Evolutionary conservation across 768 basidiomycete genomes (phyloP).

Genomic region (Tricholomella constricta): DNA sequence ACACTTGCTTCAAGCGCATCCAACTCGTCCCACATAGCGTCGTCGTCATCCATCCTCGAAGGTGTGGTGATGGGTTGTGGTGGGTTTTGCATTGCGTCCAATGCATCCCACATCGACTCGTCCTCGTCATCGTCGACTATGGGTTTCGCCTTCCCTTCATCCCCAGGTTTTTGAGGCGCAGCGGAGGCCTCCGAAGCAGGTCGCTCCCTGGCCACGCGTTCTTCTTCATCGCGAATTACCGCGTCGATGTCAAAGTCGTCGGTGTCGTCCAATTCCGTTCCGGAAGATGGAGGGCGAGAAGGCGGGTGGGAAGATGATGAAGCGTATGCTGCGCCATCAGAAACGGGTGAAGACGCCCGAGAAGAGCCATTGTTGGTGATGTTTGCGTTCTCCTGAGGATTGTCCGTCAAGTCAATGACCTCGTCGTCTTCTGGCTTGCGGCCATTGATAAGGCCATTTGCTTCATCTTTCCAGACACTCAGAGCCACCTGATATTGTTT

Average conservation of each 20-base stretch:
- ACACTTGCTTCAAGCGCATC: constrained; percentile 13
- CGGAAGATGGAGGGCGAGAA: constrained; percentile 43
- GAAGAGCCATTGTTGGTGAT: constrained; percentile 12
- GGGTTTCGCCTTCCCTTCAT: background rate
- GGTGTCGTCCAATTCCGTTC: constrained; percentile 38
- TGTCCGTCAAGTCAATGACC: constrained; percentile 25
- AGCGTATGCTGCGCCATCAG: constrained; percentile 30
- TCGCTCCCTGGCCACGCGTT: constrained; percentile 24
- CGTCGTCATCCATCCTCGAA: constrained; percentile 7
- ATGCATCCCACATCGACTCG: constrained; percentile 70
- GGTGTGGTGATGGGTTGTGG: background rate
- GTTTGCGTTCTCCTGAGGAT: constrained; percentile 23
- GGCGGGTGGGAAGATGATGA: constrained; percentile 36
- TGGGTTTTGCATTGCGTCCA: constrained; percentile 43
- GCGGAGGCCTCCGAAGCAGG: background rate
- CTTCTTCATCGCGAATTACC: constrained; percentile 48
- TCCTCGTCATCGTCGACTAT: constrained; percentile 41
- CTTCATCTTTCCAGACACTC: constrained; percentile 79
- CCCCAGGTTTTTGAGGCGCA: background rate
- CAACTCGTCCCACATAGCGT: constrained; percentile 30
- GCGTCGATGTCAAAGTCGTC: constrained; percentile 56
- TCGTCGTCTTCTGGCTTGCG: constrained; percentile 22
- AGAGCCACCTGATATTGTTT: constrained; percentile 54
- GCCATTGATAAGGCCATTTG: constrained; percentile 34
- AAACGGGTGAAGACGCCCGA: constrained; percentile 19